A percentile compares a stretch with the other conserved stretches of the same genome.
These are phyloP conservation scores for Pseudogymnoascus sp. DNA, from an alignment of 2,329 filamentous ascomycete species.

Conservation along the genomic window DNA sequence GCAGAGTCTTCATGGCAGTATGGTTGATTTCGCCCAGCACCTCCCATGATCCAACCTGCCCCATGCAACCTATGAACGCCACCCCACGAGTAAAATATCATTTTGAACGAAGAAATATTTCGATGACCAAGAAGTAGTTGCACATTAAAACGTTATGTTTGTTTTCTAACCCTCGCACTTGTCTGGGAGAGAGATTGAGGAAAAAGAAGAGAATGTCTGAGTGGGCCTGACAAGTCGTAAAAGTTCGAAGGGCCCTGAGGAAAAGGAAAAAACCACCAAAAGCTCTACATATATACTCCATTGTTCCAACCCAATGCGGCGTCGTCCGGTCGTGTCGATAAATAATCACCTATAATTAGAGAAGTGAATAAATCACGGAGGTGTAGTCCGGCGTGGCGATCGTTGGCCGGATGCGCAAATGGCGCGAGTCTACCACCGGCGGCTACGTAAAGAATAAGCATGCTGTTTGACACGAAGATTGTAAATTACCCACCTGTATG, in stretches of 20 bases:
- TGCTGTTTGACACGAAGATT: not conserved
- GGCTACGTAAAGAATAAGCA: constrained; percentile 18
- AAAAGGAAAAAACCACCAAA: constrained; percentile 3
- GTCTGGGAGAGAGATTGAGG: not conserved
- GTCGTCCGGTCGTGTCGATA: not conserved
- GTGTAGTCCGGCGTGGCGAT: not conserved
- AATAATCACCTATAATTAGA: constrained; percentile 1
- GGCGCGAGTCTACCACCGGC: constrained; percentile 31
- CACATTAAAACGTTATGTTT: not conserved
- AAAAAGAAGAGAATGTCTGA: not conserved
- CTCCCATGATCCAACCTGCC: not conserved
- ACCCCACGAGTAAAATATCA: not conserved
- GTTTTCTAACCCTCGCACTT: constrained; percentile 6
- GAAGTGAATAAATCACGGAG: not conserved
- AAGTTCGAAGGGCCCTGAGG: not conserved
- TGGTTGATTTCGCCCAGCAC: not conserved
- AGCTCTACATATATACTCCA: not conserved
- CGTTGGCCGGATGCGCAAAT: not conserved
- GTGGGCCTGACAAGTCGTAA: not conserved
- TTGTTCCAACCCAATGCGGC: not conserved
- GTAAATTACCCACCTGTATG: constrained; percentile 30
- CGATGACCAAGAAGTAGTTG: not conserved
- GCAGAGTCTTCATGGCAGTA: not conserved
- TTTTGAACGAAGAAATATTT: constrained; percentile 1
- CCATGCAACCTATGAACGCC: not conserved